A percentile compares a stretch with the other conserved stretches of the same genome.
These are phyloP conservation scores for Puccinia novopanici DNA, from an alignment of 1,284 basidiomycete species.

Conservation along the genomic window DNA sequence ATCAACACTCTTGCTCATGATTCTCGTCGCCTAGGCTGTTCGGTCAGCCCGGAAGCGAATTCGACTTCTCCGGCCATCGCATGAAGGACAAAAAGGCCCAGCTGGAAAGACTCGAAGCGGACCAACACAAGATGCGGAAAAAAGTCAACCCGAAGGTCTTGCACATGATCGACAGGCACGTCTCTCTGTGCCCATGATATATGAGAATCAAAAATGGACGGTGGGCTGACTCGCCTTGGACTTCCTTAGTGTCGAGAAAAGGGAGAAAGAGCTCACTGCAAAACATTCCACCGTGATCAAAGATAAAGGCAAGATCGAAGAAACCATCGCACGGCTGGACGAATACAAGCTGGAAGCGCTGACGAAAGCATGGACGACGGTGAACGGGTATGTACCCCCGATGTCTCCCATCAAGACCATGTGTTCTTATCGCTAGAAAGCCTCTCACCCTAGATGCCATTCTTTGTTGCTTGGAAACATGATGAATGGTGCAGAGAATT, in stretches of 20 bases:
- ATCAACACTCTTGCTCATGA: background rate
- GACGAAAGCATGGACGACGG: slow-evolving; percentile 92
- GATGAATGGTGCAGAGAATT: slow-evolving; percentile 94
- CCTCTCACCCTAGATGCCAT: too few relatives aligned
- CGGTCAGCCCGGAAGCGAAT: slow-evolving; percentile 76
- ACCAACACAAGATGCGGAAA: slow-evolving; percentile 85
- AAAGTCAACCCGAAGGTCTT: slow-evolving; percentile 94
- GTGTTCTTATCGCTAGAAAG: too few relatives aligned
- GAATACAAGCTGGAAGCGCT: slow-evolving; percentile 91
- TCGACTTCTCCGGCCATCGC: slow-evolving; percentile 78
- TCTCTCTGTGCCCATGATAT: slow-evolving; percentile 33
- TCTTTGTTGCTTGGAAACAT: too few relatives aligned
- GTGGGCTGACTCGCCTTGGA: background rate
- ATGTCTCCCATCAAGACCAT: too few relatives aligned
- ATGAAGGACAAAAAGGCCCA: slow-evolving; percentile 69
- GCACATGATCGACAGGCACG: slow-evolving; percentile 90
- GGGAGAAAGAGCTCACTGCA: slow-evolving; percentile 79
- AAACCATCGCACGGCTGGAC: slow-evolving; percentile 89
- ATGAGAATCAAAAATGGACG: background rate
- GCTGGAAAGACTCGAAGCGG: slow-evolving; percentile 74
- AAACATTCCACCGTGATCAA: slow-evolving; percentile 86
- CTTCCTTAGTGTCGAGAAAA: slow-evolving; percentile 80
- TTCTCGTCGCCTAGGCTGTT: slow-evolving; percentile 65
- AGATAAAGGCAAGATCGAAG: slow-evolving; percentile 94
- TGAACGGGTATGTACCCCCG: slow-evolving; percentile 70